phyloP scores from a whole-genome alignment of 768 basidiomycete species.

The Tulasnella sp. region DNA sequence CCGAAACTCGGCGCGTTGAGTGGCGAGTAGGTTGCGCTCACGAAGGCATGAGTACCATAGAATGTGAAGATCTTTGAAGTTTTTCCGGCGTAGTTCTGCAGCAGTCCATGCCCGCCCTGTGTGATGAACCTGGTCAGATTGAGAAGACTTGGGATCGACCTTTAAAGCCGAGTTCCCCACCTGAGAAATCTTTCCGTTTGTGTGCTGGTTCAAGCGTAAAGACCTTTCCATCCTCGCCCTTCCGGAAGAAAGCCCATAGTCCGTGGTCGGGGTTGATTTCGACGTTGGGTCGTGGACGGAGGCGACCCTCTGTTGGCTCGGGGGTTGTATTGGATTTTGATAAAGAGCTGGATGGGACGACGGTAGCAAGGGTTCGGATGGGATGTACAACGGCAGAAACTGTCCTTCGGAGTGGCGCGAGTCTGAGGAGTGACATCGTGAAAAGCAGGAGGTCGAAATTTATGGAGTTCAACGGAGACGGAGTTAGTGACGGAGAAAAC shows the following conservation, averaged over 20 bases:
- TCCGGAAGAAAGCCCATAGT: conserved; percentile 64
- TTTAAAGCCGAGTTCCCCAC: neutral
- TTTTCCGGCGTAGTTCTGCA: conserved; percentile 76
- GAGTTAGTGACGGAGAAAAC: no score
- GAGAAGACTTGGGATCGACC: conserved; percentile 20
- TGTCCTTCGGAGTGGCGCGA: no score
- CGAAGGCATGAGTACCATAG: conserved; percentile 86
- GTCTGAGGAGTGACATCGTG: no score
- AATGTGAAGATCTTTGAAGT: conserved; percentile 84
- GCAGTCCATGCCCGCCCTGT: conserved; percentile 84
- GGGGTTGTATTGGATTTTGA: neutral
- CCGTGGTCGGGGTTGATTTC: conserved; percentile 52
- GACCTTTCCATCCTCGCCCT: conserved; percentile 35
- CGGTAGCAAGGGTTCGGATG: no score
- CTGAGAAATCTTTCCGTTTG: conserved; percentile 13
- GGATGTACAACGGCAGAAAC: no score
- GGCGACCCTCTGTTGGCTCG: conserved; percentile 3
- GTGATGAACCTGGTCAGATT: conserved; percentile 25
- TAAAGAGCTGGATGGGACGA: neutral
- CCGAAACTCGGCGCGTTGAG: conserved; percentile 68
- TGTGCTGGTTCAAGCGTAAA: conserved; percentile 22
- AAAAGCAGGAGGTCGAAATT: no score
- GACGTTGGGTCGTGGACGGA: conserved; percentile 35
- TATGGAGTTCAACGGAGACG: no score
- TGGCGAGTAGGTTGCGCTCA: conserved; percentile 82